These are phyloP conservation scores for Primulina huaijiensis DNA, from an alignment of 257 asterid genomes.

Conservation along the genomic window DNA sequence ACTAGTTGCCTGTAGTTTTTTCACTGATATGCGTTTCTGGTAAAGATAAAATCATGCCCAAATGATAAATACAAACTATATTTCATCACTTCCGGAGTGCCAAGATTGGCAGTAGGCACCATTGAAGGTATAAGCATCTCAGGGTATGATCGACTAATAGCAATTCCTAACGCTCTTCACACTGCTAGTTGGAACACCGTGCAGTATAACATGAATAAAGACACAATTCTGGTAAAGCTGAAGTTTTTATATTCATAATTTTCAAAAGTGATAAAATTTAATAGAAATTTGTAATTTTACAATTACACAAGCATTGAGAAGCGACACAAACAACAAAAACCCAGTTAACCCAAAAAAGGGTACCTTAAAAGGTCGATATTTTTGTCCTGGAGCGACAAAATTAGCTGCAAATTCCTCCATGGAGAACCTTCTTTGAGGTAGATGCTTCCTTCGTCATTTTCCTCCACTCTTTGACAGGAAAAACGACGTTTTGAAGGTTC, in stretches of 20 bases:
- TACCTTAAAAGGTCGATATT: conserved; percentile 42
- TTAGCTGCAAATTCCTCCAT: conserved; percentile 67
- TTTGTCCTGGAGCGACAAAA: conserved; percentile 57
- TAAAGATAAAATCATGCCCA: neutral
- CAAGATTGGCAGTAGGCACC: neutral
- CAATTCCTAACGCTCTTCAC: conserved; percentile 5
- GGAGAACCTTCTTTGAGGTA: conserved; percentile 36
- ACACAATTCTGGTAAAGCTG: conserved; percentile 8
- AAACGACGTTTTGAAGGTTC: conserved; percentile 38
- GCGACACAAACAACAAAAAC: too few relatives aligned
- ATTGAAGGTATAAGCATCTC: neutral
- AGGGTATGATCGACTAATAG: neutral
- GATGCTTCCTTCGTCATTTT: conserved; percentile 17
- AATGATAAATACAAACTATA: neutral
- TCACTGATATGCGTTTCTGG: neutral
- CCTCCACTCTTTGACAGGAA: conserved; percentile 25
- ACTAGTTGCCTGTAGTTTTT: neutral
- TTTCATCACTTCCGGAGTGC: neutral
- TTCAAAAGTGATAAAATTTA: neutral
- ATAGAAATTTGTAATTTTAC: neutral
- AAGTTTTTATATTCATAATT: neutral
- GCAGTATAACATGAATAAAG: neutral
- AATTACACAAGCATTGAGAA: neutral
- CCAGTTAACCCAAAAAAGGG: neutral
- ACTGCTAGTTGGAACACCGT: neutral